A percentile compares a stretch with the other conserved stretches of the same genome.
These are phyloP conservation scores for Trichocladium uniseriatum DNA, from an alignment of 495 filamentous ascomycete genomes.

Conservation along the genomic window DNA sequence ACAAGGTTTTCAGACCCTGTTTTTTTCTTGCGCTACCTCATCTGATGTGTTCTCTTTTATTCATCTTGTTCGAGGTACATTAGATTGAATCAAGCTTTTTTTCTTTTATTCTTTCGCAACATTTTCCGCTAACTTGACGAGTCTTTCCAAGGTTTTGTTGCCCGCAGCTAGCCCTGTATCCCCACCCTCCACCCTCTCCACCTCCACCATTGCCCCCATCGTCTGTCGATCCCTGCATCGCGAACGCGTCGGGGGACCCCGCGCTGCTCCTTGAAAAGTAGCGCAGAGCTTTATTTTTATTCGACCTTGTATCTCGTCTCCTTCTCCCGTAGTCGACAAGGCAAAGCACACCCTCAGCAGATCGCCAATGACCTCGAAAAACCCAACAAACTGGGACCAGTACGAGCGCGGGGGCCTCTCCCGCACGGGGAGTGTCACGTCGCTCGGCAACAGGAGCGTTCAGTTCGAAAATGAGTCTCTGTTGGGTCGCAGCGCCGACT, in stretches of 20 bases:
- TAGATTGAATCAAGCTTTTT: no score
- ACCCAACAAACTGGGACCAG: slow-evolving; percentile 48
- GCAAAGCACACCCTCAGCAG: not conserved
- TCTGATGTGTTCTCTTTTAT: no score
- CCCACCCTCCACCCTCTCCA: not conserved
- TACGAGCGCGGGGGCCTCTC: slow-evolving; percentile 28
- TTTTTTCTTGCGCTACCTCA: no score
- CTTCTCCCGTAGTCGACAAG: not conserved
- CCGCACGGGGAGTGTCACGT: slow-evolving; percentile 30
- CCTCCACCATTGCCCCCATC: not conserved
- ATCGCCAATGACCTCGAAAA: slow-evolving; percentile 26
- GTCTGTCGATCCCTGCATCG: slow-evolving; percentile 1
- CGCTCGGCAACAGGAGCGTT: slow-evolving; percentile 26
- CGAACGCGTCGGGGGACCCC: not conserved
- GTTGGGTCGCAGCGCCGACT: slow-evolving; percentile 28
- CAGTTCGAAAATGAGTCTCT: slow-evolving; percentile 33
- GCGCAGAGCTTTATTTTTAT: no score
- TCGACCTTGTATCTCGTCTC: not conserved
- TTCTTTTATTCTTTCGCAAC: not conserved
- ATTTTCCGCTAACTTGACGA: not conserved
- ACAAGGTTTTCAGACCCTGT: no score
- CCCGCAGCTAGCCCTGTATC: no score
- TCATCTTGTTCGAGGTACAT: no score
- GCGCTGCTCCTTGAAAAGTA: not conserved
- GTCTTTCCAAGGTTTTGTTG: no score